Base-by-base conservation (phyloP, 129 eudicot genomes). In the Sambucus nigra region DNA sequence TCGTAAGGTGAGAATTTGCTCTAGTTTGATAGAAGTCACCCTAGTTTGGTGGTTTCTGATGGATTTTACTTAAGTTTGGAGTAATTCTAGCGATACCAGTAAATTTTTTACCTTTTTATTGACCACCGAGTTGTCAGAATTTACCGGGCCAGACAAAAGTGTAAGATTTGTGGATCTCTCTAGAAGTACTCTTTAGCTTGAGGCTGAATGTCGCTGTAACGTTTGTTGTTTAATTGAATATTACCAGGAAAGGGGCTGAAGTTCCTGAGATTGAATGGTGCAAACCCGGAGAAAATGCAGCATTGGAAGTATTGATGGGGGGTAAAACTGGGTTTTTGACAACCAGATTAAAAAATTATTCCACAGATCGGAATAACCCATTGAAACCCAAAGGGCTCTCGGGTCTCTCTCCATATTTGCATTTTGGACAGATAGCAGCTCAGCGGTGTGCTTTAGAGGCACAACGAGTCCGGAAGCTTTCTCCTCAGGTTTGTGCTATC, bases 191-290 rank as follows among this genome's bases (percentile, higher is more conserved):
- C n/a, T n/a, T n/a, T n/a, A n/a, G n/a, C n/a, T n/a, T n/a, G n/a
- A 46, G 18, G 25, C 26, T 53, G 5, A 47, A 15, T 13, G 8
- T 29, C 52, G 32, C 27, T 55, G 23, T 63, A 52, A 47, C n/a
- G 20, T 12, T 24, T 42, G 25, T 41, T 29, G 5, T 28, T 49
- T 62, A 42, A 44, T 32, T 59, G 20, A 29, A 32, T 61, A 32
- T 70, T 42, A 61, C 13, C 80, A 85, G 98, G 76, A 66, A 80
- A 78, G 99, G 99, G 39, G 80, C 68, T 26, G 99, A 86, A 68
- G 96, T 92, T 54, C 87, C 99, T 50, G 99, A 92, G 72, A 71
- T 92, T 48, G 77, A 58, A 38, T 92, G 99, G 99, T 92, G 99
- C 65, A 70, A 86, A 81, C 87, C 99, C 28, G 99, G 99, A 42